Conservation (phyloP, 306 rosid species). For the Oxytropis ochrocephala region DNA sequence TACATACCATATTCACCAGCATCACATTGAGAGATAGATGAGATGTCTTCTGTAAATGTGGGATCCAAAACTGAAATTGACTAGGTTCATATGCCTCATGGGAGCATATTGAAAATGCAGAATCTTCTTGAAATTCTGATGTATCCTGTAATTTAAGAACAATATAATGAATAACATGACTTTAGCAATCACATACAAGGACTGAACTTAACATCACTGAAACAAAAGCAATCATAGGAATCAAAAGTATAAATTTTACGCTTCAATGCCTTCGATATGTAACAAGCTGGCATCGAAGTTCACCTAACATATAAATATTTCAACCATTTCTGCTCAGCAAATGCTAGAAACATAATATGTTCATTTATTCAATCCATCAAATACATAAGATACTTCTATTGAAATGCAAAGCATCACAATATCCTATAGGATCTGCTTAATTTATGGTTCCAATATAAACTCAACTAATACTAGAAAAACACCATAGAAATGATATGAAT, state of each 20-base stretch:
- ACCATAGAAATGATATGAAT: neutral
- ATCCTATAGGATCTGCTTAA: neutral
- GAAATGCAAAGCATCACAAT: neutral
- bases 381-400: neutral
- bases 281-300: neutral
- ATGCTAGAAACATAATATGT: too few species aligned
- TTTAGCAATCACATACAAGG: neutral
- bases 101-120: conserved; percentile 28
- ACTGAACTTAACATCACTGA: neutral
- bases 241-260: neutral
- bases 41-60: conserved; percentile 34
- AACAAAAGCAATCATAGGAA: neutral
- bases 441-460: neutral
- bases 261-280: neutral
- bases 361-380: neutral
- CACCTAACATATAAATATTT: too few species aligned
- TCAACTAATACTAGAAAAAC: neutral
- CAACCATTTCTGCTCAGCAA: too few species aligned
- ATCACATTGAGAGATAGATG: conserved; percentile 24
- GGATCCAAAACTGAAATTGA: conserved; percentile 69
- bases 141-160: conserved; percentile 41
- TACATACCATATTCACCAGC: conserved; percentile 40
- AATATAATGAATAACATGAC: neutral
- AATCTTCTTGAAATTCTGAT: conserved; percentile 31
- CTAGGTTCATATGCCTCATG: conserved; percentile 54